phyloP scores from a whole-genome alignment of 495 filamentous ascomycete genomes.

The Cudoniella acicularis region DNA sequence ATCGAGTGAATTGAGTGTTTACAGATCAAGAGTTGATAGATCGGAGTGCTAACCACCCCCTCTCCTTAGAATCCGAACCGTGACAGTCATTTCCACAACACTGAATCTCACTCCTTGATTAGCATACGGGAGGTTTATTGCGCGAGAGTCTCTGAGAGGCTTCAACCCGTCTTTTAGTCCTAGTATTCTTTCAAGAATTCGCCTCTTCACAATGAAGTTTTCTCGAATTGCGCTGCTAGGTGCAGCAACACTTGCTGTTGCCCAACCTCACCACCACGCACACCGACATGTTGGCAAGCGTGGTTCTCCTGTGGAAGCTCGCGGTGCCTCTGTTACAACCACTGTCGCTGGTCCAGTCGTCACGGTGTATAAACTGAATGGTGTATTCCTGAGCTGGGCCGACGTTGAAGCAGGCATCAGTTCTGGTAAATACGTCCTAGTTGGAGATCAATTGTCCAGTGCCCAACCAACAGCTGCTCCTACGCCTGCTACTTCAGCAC shows the following conservation, averaged over 20 bases:
- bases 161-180: constrained; percentile 12
- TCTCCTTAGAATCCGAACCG: constrained; percentile 4
- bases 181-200: constrained; percentile 22
- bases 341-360: constrained; percentile 48
- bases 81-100: background rate
- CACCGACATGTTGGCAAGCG: constrained; percentile 36
- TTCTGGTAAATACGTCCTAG: constrained; percentile 48
- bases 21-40: background rate
- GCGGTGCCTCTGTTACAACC: constrained; percentile 33
- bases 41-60: constrained; percentile 18
- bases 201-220: constrained; percentile 44
- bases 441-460: constrained; percentile 33
- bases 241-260: constrained; percentile 43
- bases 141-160: constrained; percentile 21
- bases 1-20: too few relatives aligned
- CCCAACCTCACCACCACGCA: constrained; percentile 45
- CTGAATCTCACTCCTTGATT: constrained; percentile 3
- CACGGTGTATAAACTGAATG: constrained; percentile 57
- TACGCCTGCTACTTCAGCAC: constrained; percentile 2
- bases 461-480: constrained; percentile 8
- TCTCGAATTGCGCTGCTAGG: constrained; percentile 37
- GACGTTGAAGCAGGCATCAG: constrained; percentile 62
- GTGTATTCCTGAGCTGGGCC: constrained; percentile 44
- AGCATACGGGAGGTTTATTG: background rate
- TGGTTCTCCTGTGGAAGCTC: constrained; percentile 37